Evolutionary conservation across 768 basidiomycete species (phyloP).

Genomic region (Lactarius psammicola): DNA sequence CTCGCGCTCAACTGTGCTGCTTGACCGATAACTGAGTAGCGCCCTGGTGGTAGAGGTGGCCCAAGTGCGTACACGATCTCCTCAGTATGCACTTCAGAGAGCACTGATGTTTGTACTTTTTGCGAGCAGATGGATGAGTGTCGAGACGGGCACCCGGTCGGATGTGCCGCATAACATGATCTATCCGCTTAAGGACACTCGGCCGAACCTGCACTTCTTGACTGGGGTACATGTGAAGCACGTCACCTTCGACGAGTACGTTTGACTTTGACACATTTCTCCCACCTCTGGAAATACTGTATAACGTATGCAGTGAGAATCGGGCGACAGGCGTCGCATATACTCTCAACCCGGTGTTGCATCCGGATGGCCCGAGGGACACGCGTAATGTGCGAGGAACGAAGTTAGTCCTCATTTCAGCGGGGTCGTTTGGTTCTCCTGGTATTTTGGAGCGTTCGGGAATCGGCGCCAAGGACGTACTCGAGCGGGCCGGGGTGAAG

Average conservation of each 20-base stretch:
- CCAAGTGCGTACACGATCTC: conserved; percentile 36
- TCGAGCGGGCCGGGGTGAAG: conserved; percentile 35
- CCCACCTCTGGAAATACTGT: conserved; percentile 22
- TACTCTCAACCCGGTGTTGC: neutral
- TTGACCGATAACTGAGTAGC: neutral
- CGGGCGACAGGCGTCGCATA: conserved; percentile 27
- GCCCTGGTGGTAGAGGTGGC: conserved; percentile 23
- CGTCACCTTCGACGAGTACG: conserved; percentile 33
- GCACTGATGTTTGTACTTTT: neutral
- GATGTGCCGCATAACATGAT: conserved; percentile 46
- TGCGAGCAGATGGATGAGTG: conserved; percentile 55
- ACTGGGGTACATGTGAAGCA: conserved; percentile 38
- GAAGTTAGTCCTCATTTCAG: conserved; percentile 40
- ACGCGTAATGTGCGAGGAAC: conserved; percentile 33
- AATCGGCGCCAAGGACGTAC: conserved; percentile 37
- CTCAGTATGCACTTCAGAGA: neutral
- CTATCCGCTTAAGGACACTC: conserved; percentile 37
- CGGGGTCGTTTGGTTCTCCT: conserved; percentile 39
- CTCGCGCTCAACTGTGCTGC: neutral
- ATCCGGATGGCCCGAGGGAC: conserved; percentile 30
- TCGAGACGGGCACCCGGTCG: conserved; percentile 53
- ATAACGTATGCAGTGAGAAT: conserved; percentile 23
- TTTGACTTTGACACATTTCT: conserved; percentile 30
- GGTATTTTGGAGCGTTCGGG: conserved; percentile 44
- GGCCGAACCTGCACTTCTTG: conserved; percentile 36